Evolutionary conservation across 2,329 filamentous ascomycete genomes (phyloP), one percentile per base, ranked within the genome.

Genomic region (Talaromyces sp.): DNA sequence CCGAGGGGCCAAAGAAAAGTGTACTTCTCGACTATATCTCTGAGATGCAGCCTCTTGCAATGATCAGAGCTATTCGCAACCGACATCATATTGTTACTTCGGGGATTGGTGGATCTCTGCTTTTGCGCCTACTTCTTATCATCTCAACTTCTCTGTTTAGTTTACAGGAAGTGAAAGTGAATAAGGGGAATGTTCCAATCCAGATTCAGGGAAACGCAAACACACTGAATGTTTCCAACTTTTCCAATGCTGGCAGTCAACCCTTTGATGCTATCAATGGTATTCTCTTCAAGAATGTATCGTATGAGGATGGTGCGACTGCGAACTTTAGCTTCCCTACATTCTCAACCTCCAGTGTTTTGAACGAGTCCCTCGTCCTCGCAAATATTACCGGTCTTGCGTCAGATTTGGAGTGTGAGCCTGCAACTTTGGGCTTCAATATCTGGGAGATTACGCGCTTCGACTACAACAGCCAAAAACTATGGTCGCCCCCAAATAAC

Each of bases 131-230:
- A 6, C 33, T 57, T n/a, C 50, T 59, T 8, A 42, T 59, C n/a
- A 51, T 59, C 3, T 59, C 57, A 2, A 55, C 57, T 1, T 37
- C 43, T 20, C 42, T 59, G 3, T 55, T 59, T 1, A 55, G 45
- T 1, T 29, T 59, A 1, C 11, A 55, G 11, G 40, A 30, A 13
- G 40, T 24, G 3, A n/a, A 29, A 32, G 27, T 57, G 1, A 19
- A 37, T 2, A 30, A 44, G 16, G 6, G 19, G 0, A 29, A 52
- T 6, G 19, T 55, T 0, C 11, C 48, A 4, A 47, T 57, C 4
- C 41, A 52, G 5, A 0, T 54, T 1, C 49, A 49, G 4, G 33
- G 45, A 3, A 36, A 8, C 2, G 46, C 54, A 14, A 47, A 9
- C 22, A 14, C 44, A 1, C 10, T 42, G 20, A 36, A n/a, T 11